phyloP scores from a whole-genome alignment of 495 filamentous ascomycete species.

The Xylaria curta region DNA sequence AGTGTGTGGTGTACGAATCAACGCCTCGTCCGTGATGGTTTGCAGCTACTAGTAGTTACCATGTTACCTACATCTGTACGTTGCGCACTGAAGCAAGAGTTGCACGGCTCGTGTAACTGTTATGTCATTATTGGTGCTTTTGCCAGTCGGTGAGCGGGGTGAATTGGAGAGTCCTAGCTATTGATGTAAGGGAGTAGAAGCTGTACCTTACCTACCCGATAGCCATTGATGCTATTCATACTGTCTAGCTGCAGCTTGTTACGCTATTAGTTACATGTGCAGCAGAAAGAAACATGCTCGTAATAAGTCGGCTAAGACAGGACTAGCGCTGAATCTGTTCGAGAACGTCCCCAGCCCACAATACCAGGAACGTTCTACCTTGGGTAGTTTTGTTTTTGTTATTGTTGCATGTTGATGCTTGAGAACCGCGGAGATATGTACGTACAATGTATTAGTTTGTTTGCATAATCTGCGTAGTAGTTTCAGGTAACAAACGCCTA shows the following conservation, averaged over 20 bases:
- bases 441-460: background rate
- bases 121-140: conserved; percentile 13
- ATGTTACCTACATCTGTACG: background rate
- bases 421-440: background rate
- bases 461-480: background rate
- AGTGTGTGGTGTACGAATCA: background rate
- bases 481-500: background rate
- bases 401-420: background rate
- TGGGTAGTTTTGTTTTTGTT: background rate
- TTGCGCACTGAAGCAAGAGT: background rate
- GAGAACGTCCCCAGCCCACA: conserved; percentile 12
- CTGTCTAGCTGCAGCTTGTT: background rate
- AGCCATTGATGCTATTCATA: background rate
- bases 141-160: conserved; percentile 20
- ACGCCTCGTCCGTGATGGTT: background rate
- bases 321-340: conserved; percentile 8
- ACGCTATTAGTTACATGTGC: background rate
- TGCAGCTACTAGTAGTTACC: background rate
- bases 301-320: background rate
- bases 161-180: conserved; percentile 6
- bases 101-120: background rate
- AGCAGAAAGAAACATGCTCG: background rate
- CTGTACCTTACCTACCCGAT: too few relatives aligned
- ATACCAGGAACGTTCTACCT: background rate
- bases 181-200: too few relatives aligned